Evolutionary conservation across 2,329 filamentous ascomycete species (phyloP).

Genomic region (Cladophialophora psammophila): DNA sequence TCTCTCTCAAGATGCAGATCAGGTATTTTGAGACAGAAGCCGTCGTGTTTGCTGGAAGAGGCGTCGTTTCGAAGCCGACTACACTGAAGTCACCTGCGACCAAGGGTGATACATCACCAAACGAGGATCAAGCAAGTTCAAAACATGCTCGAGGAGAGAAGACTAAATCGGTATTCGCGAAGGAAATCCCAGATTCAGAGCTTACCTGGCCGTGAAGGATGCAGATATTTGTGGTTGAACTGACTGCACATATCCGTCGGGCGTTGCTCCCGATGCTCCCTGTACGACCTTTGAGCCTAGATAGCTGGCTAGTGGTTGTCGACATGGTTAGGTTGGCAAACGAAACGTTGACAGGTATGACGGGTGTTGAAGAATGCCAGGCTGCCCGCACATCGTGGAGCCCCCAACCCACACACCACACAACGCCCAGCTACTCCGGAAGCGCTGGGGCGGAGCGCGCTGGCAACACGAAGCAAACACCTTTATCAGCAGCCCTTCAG

Average conservation of each 20-base stretch:
- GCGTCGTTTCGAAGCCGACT: not conserved
- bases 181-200: constrained; percentile 19
- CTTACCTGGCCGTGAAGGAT: not conserved
- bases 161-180: constrained; percentile 13
- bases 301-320: not conserved
- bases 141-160: not conserved
- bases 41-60: constrained; percentile 1
- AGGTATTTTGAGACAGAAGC: not conserved
- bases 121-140: constrained; percentile 1
- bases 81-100: not conserved
- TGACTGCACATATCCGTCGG: constrained; percentile 22
- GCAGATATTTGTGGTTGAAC: constrained; percentile 20
- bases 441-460: not conserved
- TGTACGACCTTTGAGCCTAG: constrained; percentile 15
- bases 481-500: not conserved
- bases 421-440: not conserved
- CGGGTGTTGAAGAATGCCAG: constrained; percentile 27
- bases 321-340: constrained; percentile 12
- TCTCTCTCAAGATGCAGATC: not conserved
- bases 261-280: constrained; percentile 11
- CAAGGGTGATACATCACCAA: constrained; percentile 6
- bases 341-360: constrained; percentile 28
- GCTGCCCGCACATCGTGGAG: constrained; percentile 22
- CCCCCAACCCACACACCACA: not conserved
- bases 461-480: constrained; percentile 11